Percentiles rank a stretch among this genome's conserved stretches.
Conservation (phyloP, 306 rosid species). For the Begonia loranthoides region DNA sequence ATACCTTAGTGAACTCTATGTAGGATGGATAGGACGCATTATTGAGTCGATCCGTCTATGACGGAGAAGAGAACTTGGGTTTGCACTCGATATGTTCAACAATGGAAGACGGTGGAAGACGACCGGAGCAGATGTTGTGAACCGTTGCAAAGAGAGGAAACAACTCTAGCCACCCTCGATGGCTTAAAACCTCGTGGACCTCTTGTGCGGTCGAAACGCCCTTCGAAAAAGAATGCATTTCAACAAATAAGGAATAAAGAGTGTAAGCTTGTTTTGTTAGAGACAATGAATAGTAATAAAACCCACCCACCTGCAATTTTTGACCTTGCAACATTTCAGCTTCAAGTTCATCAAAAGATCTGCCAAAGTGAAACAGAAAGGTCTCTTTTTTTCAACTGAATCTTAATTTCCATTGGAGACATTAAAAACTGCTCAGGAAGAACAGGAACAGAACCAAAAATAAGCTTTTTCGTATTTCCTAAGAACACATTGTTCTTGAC, state of each 20-base stretch:
- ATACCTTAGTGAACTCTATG: too few relatives aligned
- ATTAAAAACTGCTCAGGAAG: too few relatives aligned
- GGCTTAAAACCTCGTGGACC: slow-evolving; percentile 61
- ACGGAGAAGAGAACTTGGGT: slow-evolving; percentile 23
- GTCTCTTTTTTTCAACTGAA: neutral
- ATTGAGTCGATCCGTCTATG: slow-evolving; percentile 10
- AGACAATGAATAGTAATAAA: too few relatives aligned
- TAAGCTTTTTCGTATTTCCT: too few relatives aligned
- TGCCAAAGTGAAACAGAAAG: slow-evolving; percentile 13
- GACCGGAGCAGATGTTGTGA: slow-evolving; percentile 66
- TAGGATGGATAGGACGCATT: neutral
- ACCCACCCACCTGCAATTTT: slow-evolving; percentile 57
- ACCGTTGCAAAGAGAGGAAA: slow-evolving; percentile 82
- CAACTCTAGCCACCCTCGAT: slow-evolving; percentile 70
- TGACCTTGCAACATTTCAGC: slow-evolving; percentile 80
- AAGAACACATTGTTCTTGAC: too few relatives aligned
- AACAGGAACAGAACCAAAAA: too few relatives aligned
- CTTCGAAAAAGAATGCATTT: slow-evolving; percentile 22
- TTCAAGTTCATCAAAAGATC: slow-evolving; percentile 88
- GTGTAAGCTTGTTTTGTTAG: too few relatives aligned
- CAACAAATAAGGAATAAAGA: too few relatives aligned
- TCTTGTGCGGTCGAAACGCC: slow-evolving; percentile 88
- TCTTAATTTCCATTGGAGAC: too few relatives aligned
- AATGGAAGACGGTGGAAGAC: slow-evolving; percentile 81
- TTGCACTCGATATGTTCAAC: slow-evolving; percentile 39